phyloP scores from a whole-genome alignment of 805 yeast genomes.

The Schwanniomyces polymorphus region DNA sequence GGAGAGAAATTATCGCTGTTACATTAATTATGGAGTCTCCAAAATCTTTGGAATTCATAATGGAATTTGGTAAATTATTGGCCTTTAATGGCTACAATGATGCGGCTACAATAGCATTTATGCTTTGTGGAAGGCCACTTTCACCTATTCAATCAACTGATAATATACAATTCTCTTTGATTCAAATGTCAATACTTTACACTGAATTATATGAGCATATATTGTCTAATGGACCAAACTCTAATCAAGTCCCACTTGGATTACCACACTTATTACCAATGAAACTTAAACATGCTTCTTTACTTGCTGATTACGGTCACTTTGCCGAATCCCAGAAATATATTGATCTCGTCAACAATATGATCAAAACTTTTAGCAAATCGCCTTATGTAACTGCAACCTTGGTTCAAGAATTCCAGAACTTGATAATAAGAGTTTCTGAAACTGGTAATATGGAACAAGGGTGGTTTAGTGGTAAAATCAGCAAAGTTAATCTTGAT shows the following conservation, averaged over 20 bases:
- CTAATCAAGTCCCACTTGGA: slow-evolving; percentile 34
- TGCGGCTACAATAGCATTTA: slow-evolving; percentile 46
- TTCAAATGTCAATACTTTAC: slow-evolving; percentile 42
- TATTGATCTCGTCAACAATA: slow-evolving; percentile 47
- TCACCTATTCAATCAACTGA: slow-evolving; percentile 23
- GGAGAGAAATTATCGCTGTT: slow-evolving; percentile 48
- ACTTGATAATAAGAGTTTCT: slow-evolving; percentile 46
- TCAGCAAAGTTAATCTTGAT: slow-evolving; percentile 66
- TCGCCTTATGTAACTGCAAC: slow-evolving; percentile 26
- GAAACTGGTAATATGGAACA: slow-evolving; percentile 43
- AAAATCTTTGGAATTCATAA: slow-evolving; percentile 39
- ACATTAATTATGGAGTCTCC: slow-evolving; percentile 32
- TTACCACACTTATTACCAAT: slow-evolving; percentile 57
- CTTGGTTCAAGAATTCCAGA: slow-evolving; percentile 29
- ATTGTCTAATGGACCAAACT: slow-evolving; percentile 23
- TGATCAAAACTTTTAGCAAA: slow-evolving; percentile 30
- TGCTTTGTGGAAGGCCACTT: slow-evolving; percentile 49
- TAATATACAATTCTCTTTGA: slow-evolving; percentile 35
- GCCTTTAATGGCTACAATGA: slow-evolving; percentile 19
- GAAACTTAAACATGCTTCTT: slow-evolving; percentile 67
- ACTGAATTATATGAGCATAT: slow-evolving; percentile 72
- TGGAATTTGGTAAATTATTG: slow-evolving; percentile 53
- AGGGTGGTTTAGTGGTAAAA: slow-evolving; percentile 69
- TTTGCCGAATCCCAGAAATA: slow-evolving; percentile 61
- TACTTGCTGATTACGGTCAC: slow-evolving; percentile 67